Evolutionary conservation across 1,284 basidiomycete genomes (phyloP).

Genomic region (Ustilago shanxiensis): DNA sequence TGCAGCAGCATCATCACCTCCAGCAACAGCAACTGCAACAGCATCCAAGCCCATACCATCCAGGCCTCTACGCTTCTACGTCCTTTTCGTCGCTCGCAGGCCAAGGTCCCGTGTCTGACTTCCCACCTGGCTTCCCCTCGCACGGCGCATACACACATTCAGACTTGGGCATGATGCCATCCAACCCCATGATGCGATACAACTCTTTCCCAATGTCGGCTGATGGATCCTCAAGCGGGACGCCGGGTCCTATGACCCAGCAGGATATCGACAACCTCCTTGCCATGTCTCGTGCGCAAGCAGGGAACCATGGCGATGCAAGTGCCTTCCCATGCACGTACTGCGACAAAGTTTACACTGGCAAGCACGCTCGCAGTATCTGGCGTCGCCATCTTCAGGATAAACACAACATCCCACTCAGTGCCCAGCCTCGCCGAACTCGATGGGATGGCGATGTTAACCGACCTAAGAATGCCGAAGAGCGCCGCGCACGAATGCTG

Average conservation of each 20-base stretch:
- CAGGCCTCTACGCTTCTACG: conserved; percentile 33
- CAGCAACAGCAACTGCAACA: not conserved
- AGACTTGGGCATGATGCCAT: conserved; percentile 31
- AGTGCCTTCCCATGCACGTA: conserved; percentile 71
- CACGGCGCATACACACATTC: conserved; percentile 24
- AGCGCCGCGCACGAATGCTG: conserved; percentile 72
- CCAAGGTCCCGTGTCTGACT: conserved; percentile 13
- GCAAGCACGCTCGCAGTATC: conserved; percentile 74
- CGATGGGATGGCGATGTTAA: conserved; percentile 74
- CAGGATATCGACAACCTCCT: conserved; percentile 61
- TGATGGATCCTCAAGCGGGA: conserved; percentile 35
- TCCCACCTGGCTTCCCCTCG: conserved; percentile 24
- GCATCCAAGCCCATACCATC: conserved; percentile 22
- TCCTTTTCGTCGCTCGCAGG: conserved; percentile 33
- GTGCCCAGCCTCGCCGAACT: conserved; percentile 73
- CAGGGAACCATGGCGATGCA: conserved; percentile 46
- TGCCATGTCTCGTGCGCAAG: conserved; percentile 61
- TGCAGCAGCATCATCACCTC: conserved; percentile 19
- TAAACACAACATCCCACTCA: conserved; percentile 74
- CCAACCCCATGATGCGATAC: conserved; percentile 45
- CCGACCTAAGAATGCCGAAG: conserved; percentile 73
- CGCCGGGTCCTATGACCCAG: conserved; percentile 40
- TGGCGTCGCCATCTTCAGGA: conserved; percentile 75
- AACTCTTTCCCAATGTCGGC: conserved; percentile 31
- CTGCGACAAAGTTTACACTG: conserved; percentile 73